phyloP scores from a whole-genome alignment of 2,329 filamentous ascomycete genomes.

The Beauveria medogensis region DNA sequence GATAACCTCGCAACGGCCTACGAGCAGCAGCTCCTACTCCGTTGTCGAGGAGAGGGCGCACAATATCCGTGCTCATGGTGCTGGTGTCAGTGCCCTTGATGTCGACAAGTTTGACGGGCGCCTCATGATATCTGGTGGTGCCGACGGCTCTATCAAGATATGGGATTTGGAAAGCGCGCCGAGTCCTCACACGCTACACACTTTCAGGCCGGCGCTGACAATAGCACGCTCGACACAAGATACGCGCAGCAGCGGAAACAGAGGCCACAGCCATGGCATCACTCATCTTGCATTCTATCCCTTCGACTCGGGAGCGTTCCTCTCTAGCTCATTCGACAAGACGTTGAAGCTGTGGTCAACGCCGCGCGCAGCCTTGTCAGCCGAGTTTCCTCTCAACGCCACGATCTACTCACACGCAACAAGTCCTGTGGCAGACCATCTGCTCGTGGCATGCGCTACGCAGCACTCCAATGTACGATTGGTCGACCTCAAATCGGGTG shows the following conservation, averaged over 20 bases:
- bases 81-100: conserved; percentile 71
- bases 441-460: conserved; percentile 81
- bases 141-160: conserved; percentile 73
- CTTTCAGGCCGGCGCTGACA: conserved; percentile 45
- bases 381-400: conserved; percentile 58
- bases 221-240: conserved; percentile 35
- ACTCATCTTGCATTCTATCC: conserved; percentile 73
- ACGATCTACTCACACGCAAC: conserved; percentile 71
- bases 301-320: conserved; percentile 66
- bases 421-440: conserved; percentile 62
- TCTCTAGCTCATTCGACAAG: conserved; percentile 72
- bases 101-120: conserved; percentile 73
- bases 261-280: conserved; percentile 59
- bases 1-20: conserved; percentile 11
- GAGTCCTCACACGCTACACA: conserved; percentile 36
- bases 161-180: conserved; percentile 71
- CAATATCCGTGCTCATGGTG: conserved; percentile 58
- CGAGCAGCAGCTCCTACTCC: conserved; percentile 1
- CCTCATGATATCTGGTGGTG: conserved; percentile 75
- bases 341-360: conserved; percentile 69
- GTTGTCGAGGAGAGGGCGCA: conserved; percentile 23
- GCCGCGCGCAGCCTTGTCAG: conserved; percentile 50
- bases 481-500: conserved; percentile 76
- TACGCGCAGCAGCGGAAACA: conserved; percentile 13
- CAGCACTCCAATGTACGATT: conserved; percentile 78